These are phyloP conservation scores for Sideroxylon spinosum DNA, from an alignment of 179 eudicot species.

Conservation along the genomic window DNA sequence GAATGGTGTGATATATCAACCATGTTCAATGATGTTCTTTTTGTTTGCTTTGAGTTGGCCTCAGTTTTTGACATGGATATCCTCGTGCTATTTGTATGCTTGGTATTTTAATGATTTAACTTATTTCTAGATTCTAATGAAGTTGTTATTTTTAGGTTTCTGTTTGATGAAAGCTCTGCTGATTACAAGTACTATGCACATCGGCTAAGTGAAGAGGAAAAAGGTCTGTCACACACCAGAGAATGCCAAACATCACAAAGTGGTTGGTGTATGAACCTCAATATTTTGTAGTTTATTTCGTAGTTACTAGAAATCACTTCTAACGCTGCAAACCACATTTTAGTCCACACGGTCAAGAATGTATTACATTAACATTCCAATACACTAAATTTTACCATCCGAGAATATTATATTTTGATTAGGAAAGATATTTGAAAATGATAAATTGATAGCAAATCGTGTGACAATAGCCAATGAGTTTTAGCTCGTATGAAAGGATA, in stretches of 20 bases:
- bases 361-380: not conserved
- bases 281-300: not conserved
- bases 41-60: no score
- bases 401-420: no score
- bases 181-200: slow-evolving; percentile 82
- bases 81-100: not conserved
- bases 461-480: no score
- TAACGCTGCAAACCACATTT: no score
- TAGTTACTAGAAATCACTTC: no score
- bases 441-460: no score
- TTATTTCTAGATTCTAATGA: slow-evolving; percentile 6
- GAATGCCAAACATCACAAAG: slow-evolving; percentile 41
- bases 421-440: no score
- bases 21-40: no score
- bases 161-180: slow-evolving; percentile 72
- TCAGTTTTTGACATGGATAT: not conserved
- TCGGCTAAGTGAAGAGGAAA: slow-evolving; percentile 74
- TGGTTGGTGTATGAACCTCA: slow-evolving; percentile 39
- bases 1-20: no score
- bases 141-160: slow-evolving; percentile 51
- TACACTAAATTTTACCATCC: no score
- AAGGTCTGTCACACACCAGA: slow-evolving; percentile 38
- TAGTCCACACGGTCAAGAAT: not conserved
- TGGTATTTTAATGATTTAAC: not conserved
- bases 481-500: no score